Conservation (phyloP, 129 eudicot species). For the Ambrosia trifida region DNA sequence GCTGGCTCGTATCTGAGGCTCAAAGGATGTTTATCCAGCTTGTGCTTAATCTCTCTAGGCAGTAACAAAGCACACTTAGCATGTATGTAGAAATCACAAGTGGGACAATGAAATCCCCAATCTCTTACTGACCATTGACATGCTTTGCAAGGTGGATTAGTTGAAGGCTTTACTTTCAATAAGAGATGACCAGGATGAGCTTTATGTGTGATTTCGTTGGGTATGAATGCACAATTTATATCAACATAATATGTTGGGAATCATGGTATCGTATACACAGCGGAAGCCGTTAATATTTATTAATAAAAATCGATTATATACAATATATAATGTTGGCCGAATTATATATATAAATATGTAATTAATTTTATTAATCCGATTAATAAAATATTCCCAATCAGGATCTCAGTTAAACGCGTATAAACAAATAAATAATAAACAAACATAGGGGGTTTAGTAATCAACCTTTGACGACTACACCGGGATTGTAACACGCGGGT, state of each 20-base stretch:
- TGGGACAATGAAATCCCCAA: not conserved
- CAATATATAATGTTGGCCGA: too few species aligned
- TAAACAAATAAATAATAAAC: too few species aligned
- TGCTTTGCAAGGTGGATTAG: not conserved
- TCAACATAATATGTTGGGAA: not conserved
- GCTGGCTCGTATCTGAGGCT: constrained; percentile 7
- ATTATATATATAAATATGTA: too few species aligned
- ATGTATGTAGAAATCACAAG: not conserved
- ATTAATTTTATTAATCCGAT: too few species aligned
- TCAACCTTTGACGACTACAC: too few species aligned
- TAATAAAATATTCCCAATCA: too few species aligned
- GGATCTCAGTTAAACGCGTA: too few species aligned
- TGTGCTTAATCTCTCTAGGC: constrained; percentile 5
- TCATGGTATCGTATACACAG: too few species aligned
- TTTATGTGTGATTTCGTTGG: not conserved
- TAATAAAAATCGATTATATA: too few species aligned
- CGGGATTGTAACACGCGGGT: too few species aligned
- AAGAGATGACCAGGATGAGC: not conserved
- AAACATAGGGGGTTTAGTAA: too few species aligned
- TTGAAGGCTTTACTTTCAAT: not conserved
- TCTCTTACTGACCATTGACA: not conserved
- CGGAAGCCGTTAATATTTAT: too few species aligned
- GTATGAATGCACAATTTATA: not conserved
- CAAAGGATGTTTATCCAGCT: constrained; percentile 9
- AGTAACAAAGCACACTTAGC: not conserved